Percentiles rank a stretch among this genome's conserved stretches.
These are phyloP conservation scores for Ascochyta pisi DNA, from an alignment of 2,329 filamentous ascomycete genomes.

Conservation along the genomic window DNA sequence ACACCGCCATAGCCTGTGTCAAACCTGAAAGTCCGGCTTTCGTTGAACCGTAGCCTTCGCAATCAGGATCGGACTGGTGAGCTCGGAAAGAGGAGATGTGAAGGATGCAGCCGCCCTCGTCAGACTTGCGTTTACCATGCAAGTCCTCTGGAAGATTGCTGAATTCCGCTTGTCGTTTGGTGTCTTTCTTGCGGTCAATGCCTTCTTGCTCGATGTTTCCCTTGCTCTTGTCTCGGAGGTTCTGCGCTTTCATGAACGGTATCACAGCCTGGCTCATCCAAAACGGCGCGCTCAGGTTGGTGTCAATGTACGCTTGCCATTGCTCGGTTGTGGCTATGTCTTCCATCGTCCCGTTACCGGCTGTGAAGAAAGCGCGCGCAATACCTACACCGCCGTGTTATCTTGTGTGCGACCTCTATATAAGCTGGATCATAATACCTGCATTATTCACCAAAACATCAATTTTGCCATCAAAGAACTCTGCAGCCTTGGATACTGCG, in stretches of 20 bases:
- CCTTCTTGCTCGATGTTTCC: slow-evolving; percentile 13
- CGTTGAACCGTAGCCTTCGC: slow-evolving; percentile 58
- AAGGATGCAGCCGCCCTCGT: slow-evolving; percentile 45
- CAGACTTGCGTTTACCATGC: slow-evolving; percentile 30
- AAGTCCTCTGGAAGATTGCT: slow-evolving; percentile 26
- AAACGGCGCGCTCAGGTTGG: slow-evolving; percentile 31
- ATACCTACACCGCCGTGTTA: slow-evolving; percentile 16
- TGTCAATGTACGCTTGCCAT: slow-evolving; percentile 34
- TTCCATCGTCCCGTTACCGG: slow-evolving; percentile 34
- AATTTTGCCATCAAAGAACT: slow-evolving; percentile 45
- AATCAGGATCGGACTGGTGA: slow-evolving; percentile 56
- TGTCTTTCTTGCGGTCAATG: slow-evolving; percentile 25
- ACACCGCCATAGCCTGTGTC: slow-evolving; percentile 57
- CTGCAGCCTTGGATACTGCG: slow-evolving; percentile 46
- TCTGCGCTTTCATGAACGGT: slow-evolving; percentile 30
- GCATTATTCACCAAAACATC: slow-evolving; percentile 44
- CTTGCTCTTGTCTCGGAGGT: slow-evolving; percentile 13
- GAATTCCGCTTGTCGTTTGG: slow-evolving; percentile 32
- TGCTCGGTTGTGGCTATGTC: slow-evolving; percentile 30
- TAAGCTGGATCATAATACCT: background rate
- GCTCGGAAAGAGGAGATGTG: slow-evolving; percentile 60
- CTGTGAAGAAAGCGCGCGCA: slow-evolving; percentile 32
- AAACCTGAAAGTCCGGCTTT: slow-evolving; percentile 60
- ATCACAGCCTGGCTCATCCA: slow-evolving; percentile 33
- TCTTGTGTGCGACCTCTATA: background rate